These are phyloP conservation scores for Pythium phragmiticola DNA, from an alignment of 352 stramenopile species.

Conservation along the genomic window DNA sequence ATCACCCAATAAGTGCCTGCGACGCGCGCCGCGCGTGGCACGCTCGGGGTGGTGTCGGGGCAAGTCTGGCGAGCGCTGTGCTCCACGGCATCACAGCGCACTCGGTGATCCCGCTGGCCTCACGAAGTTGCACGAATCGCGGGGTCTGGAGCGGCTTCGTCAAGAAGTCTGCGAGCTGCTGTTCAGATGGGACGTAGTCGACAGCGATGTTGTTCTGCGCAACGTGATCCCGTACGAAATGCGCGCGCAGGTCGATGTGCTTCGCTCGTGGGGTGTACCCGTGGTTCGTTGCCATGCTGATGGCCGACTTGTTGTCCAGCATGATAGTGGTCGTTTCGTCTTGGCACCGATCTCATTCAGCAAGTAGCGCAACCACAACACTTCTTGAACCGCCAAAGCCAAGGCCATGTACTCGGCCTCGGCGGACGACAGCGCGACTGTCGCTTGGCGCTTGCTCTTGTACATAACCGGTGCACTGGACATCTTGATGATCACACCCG, in stretches of 20 bases:
- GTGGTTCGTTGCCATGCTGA: slow-evolving; percentile 3
- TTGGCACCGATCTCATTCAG: background rate
- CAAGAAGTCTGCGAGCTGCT: background rate
- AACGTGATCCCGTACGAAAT: slow-evolving; percentile 12
- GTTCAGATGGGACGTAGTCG: background rate
- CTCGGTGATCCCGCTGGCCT: no score
- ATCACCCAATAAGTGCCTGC: no score
- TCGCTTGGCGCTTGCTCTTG: slow-evolving; percentile 24
- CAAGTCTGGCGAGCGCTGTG: no score
- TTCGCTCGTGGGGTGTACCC: slow-evolving; percentile 10
- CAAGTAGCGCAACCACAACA: slow-evolving; percentile 21
- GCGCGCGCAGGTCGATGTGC: slow-evolving; percentile 13
- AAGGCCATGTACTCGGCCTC: slow-evolving; percentile 31
- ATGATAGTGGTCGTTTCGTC: background rate
- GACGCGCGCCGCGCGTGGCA: no score
- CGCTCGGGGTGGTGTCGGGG: no score
- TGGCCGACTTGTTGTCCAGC: slow-evolving; percentile 9
- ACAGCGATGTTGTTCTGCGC: background rate
- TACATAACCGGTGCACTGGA: slow-evolving; percentile 20
- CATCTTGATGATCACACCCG: slow-evolving; percentile 20
- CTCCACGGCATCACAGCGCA: no score
- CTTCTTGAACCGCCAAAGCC: slow-evolving; percentile 19
- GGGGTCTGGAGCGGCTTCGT: background rate
- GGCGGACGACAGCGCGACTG: slow-evolving; percentile 21
- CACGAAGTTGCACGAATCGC: no score